Percentiles rank a stretch among this genome's conserved stretches.
Evolutionary conservation across 2,329 filamentous ascomycete genomes (phyloP).

Genomic region (Fusarium sulawesiense): DNA sequence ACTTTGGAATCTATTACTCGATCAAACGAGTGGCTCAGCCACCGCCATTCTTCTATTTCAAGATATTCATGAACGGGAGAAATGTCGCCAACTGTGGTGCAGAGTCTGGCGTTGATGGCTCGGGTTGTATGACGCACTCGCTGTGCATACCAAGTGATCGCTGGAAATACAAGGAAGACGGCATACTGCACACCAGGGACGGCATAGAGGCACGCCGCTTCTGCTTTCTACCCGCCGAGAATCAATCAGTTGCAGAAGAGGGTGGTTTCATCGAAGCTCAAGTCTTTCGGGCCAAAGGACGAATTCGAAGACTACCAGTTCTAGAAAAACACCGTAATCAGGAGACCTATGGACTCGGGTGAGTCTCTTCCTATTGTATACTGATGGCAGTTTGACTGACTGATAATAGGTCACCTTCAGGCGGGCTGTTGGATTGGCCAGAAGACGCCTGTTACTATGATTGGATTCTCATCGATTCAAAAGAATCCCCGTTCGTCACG

Average conservation of each 20-base stretch:
- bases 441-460: conserved; percentile 64
- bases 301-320: conserved; percentile 56
- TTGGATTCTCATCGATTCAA: conserved; percentile 63
- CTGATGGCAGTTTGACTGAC: conserved; percentile 11
- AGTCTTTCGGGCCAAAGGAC: conserved; percentile 63
- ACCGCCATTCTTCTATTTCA: conserved; percentile 63
- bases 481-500: conserved; percentile 62
- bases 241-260: conserved; percentile 59
- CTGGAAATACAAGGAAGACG: conserved; percentile 55
- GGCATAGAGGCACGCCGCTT: conserved; percentile 64
- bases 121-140: conserved; percentile 58
- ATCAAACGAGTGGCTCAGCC: conserved; percentile 52
- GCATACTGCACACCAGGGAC: conserved; percentile 48
- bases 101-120: conserved; percentile 50
- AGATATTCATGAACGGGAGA: conserved; percentile 65
- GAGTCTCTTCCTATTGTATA: conserved; percentile 43
- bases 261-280: conserved; percentile 67
- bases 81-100: conserved; percentile 65
- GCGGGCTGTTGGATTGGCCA: conserved; percentile 64
- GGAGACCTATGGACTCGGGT: conserved; percentile 65
- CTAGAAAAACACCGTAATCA: conserved; percentile 59
- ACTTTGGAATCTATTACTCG: conserved; percentile 65
- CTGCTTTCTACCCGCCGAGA: conserved; percentile 57
- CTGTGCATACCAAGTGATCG: conserved; percentile 61
- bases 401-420: conserved; percentile 60